Base-by-base conservation (phyloP, 164 flowering plant genomes). In the Buxus sempervirens region DNA sequence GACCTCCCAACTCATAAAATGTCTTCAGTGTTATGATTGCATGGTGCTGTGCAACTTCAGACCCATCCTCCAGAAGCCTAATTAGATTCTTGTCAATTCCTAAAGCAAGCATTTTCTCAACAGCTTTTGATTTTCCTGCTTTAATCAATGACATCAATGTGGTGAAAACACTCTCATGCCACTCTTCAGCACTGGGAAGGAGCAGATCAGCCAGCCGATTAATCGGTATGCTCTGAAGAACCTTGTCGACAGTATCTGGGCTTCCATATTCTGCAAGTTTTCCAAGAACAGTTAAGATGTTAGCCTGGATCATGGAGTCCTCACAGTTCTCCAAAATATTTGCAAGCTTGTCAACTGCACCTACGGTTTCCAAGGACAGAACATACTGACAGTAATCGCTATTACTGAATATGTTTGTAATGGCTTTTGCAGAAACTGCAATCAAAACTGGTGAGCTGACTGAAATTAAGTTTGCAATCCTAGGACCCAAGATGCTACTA, bases 241-340 rank as follows among this genome's bases (percentile, higher is more conserved):
- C 80, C 63, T 79, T 68, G 38, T 79, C 64, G 14, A 71, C 71
- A 0, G 77, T 83, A 48, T 71, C 72, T 5, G 65, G 65, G 66
- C 69, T 79, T 66, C 84, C 83, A 56, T 73, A 74, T 55, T 81
- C 84, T 19, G 83, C 81, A 60, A 83, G 73, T 72, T 81, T 81
- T 57, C 81, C 79, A 41, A 81, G 78, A 32, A 83, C 72, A 9
- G 57, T 72, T 18, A 76, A 83, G 54, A 79, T 60, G 48, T 66
- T 72, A 10, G 76, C 76, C 69, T 81, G 82, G 72, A 75, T 66
- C 53, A 70, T 20, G 7, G 82, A 81, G 14, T 80, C 81, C 32
- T 78, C 81, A 71, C 69, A 76, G 36, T 57, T 65, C 59, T 73
- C 77, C 26, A 80, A 22, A 28, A 73, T 55, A 67, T 24, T 51